These are phyloP conservation scores for Amaranthus tricolor DNA, from an alignment of 179 eudicot species.

Conservation along the genomic window DNA sequence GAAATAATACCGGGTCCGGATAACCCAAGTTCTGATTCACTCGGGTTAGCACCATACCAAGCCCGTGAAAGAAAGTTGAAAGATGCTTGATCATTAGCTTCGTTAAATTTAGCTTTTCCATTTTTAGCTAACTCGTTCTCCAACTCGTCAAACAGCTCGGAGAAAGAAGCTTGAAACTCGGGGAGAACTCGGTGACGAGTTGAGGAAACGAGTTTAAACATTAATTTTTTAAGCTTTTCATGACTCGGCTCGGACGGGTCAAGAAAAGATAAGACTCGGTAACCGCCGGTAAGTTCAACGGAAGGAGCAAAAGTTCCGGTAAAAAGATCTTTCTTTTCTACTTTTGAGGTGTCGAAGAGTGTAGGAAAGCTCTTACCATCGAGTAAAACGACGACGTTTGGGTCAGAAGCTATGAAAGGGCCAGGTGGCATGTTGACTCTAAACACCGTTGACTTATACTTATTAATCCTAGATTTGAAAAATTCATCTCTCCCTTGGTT, in stretches of 20 bases:
- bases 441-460: conserved; percentile 68
- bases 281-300: conserved; percentile 78
- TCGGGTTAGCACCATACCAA: conserved; percentile 45
- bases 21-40: conserved; percentile 45
- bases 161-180: conserved; percentile 47
- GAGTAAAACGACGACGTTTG: conserved; percentile 68
- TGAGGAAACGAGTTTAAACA: conserved; percentile 48
- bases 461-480: conserved; percentile 68
- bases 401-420: conserved; percentile 47
- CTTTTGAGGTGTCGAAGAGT: conserved; percentile 62
- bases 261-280: conserved; percentile 62
- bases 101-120: conserved; percentile 52
- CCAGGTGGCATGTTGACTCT: conserved; percentile 92
- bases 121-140: conserved; percentile 41
- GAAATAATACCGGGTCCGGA: conserved; percentile 48
- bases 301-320: conserved; percentile 85
- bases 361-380: conserved; percentile 69
- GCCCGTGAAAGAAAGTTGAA: conserved; percentile 63
- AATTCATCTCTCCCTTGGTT: conserved; percentile 70
- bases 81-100: conserved; percentile 54
- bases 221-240: conserved; percentile 51
- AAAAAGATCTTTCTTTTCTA: conserved; percentile 69
- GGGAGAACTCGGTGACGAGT: conserved; percentile 60
- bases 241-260: conserved; percentile 85
- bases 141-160: conserved; percentile 37